Percentiles rank a stretch among this genome's conserved stretches.
Evolutionary conservation across 1,139 yeast genomes (phyloP).

Genomic region (Suhomyces terraborum): DNA sequence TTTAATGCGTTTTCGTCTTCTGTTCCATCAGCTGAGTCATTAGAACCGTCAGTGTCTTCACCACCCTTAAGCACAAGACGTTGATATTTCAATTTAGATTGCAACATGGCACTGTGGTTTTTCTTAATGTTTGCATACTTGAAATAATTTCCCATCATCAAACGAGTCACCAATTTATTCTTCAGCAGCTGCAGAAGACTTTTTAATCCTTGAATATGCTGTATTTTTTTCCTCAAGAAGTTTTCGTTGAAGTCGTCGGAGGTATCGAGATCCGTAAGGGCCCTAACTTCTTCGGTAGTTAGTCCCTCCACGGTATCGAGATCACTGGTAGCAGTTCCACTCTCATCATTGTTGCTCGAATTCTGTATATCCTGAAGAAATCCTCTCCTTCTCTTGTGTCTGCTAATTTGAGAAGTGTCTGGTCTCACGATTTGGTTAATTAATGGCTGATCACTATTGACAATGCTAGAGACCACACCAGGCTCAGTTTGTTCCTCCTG

Average conservation of each 20-base stretch:
- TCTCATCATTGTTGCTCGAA: slow-evolving; percentile 21
- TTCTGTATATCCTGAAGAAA: not conserved
- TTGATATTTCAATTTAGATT: slow-evolving; percentile 21
- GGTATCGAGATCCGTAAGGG: slow-evolving; percentile 41
- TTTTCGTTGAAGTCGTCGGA: slow-evolving; percentile 55
- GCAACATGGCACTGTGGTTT: slow-evolving; percentile 18
- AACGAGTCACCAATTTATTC: slow-evolving; percentile 63
- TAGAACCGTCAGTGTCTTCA: not conserved
- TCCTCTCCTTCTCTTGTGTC: slow-evolving; percentile 6
- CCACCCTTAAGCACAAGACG: slow-evolving; percentile 19
- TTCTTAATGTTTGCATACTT: slow-evolving; percentile 39
- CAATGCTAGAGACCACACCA: slow-evolving; percentile 53
- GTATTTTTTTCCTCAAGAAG: slow-evolving; percentile 58
- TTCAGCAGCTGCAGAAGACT: slow-evolving; percentile 54
- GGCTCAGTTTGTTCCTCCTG: slow-evolving; percentile 46
- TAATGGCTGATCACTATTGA: slow-evolving; percentile 49
- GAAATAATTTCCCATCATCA: slow-evolving; percentile 76
- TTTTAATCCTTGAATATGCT: slow-evolving; percentile 51
- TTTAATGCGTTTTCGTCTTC: slow-evolving; percentile 11
- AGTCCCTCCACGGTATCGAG: slow-evolving; percentile 43
- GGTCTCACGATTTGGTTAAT: slow-evolving; percentile 55
- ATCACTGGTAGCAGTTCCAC: slow-evolving; percentile 35
- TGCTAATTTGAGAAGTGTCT: slow-evolving; percentile 21
- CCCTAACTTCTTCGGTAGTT: slow-evolving; percentile 36
- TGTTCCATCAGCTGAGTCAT: slow-evolving; percentile 5